phyloP scores from a whole-genome alignment of 176 grass and related monocot species.

The Pontederia paniculata region DNA sequence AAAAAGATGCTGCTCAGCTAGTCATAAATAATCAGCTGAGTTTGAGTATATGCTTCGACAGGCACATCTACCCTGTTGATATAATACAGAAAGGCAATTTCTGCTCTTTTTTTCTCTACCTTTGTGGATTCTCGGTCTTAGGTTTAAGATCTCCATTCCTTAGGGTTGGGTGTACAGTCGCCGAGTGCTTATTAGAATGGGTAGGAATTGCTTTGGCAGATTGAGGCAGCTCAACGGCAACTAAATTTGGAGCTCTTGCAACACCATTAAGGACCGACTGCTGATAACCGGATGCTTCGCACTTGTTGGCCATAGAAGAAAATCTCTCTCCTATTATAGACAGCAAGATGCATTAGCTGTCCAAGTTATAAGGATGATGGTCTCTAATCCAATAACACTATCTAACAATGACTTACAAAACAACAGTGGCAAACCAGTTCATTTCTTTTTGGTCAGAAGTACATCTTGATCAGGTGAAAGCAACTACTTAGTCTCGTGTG shows the following conservation, averaged over 20 bases:
- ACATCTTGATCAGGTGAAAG: too few relatives aligned
- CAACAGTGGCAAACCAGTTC: too few relatives aligned
- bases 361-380: not conserved
- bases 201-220: not conserved
- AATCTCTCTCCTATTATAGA: slow-evolving; percentile 6
- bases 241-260: not conserved
- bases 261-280: not conserved
- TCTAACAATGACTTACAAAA: not conserved
- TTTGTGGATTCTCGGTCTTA: not conserved
- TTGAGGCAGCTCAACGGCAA: slow-evolving; percentile 5
- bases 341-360: not conserved
- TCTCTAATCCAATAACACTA: not conserved
- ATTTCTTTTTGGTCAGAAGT: too few relatives aligned
- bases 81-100: not conserved
- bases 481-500: too few relatives aligned
- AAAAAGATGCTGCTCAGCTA: too few relatives aligned
- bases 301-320: not conserved
- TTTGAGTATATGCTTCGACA: too few relatives aligned
- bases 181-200: slow-evolving; percentile 4
- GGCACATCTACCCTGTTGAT: too few relatives aligned
- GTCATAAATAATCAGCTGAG: too few relatives aligned
- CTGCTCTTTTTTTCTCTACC: not conserved
- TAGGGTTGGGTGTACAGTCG: not conserved
- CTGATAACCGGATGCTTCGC: slow-evolving; percentile 2
- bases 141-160: slow-evolving; percentile 6